Evolutionary conservation across 176 grass and related monocot genomes (phyloP).

Genomic region (Cymbopogon citratus): DNA sequence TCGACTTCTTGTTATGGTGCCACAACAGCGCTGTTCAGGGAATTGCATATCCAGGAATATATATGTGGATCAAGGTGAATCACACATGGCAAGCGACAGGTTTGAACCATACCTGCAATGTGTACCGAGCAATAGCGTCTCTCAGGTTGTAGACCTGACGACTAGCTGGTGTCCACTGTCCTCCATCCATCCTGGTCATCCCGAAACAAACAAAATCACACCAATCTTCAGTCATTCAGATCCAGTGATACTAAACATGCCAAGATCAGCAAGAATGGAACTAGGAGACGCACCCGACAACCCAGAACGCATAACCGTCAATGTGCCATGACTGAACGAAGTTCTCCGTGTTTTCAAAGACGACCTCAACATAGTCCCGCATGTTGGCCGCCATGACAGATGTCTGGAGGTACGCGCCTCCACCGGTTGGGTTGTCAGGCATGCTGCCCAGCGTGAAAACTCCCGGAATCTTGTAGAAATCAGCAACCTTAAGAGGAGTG

Average conservation of each 20-base stretch:
- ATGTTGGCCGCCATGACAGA: slow-evolving; percentile 81
- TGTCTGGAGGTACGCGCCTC: slow-evolving; percentile 66
- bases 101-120: slow-evolving; percentile 55
- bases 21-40: not conserved
- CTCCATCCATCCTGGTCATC: slow-evolving; percentile 76
- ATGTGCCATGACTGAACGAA: slow-evolving; percentile 87
- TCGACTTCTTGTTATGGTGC: not conserved
- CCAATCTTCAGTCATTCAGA: not conserved
- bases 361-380: slow-evolving; percentile 76
- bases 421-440: slow-evolving; percentile 56
- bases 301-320: slow-evolving; percentile 88
- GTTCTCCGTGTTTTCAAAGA: slow-evolving; percentile 78
- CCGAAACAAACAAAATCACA: not conserved
- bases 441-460: slow-evolving; percentile 78
- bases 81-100: not conserved
- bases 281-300: slow-evolving; percentile 49
- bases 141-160: slow-evolving; percentile 74
- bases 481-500: slow-evolving; percentile 82
- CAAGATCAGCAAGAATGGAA: not conserved
- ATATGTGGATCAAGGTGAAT: not conserved
- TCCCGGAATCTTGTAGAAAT: slow-evolving; percentile 84
- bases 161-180: slow-evolving; percentile 68
- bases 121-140: slow-evolving; percentile 74
- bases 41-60: not conserved
- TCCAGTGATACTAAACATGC: not conserved